Percentiles rank a stretch among this genome's conserved stretches.
phyloP scores from a whole-genome alignment of 1,284 basidiomycete genomes.

The Cerioporus squamosus region DNA sequence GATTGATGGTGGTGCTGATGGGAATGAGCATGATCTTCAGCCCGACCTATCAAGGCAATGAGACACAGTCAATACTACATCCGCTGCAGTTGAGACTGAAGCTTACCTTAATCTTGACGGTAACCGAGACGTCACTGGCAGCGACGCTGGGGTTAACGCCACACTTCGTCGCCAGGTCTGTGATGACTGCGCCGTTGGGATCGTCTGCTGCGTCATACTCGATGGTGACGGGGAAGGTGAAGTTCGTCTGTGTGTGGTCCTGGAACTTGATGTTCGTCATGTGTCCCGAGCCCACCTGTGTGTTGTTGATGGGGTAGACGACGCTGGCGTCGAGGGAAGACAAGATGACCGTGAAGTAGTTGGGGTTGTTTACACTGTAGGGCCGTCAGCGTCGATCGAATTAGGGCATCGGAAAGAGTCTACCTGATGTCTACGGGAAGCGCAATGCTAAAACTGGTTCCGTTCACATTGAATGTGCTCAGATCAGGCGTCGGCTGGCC shows the following conservation, averaged over 20 bases:
- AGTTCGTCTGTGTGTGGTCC: constrained; percentile 68
- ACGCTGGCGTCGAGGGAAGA: constrained; percentile 72
- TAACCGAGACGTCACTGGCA: constrained; percentile 60
- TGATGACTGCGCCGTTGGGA: constrained; percentile 62
- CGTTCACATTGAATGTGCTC: constrained; percentile 36
- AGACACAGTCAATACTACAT: constrained; percentile 27
- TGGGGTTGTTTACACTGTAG: constrained; percentile 80
- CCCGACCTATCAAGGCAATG: constrained; percentile 49
- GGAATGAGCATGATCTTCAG: constrained; percentile 69
- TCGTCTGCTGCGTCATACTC: constrained; percentile 69
- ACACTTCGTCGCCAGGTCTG: constrained; percentile 73
- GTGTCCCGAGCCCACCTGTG: constrained; percentile 70
- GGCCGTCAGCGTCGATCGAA: not conserved
- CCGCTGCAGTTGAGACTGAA: not conserved
- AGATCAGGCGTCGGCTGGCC: constrained; percentile 51
- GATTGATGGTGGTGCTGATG: constrained; percentile 71
- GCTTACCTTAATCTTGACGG: constrained; percentile 70
- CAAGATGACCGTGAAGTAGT: constrained; percentile 82
- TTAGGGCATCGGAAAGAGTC: not conserved
- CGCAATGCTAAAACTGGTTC: constrained; percentile 61
- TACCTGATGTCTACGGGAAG: constrained; percentile 68
- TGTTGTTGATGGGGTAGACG: constrained; percentile 75
- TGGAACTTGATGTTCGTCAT: constrained; percentile 66
- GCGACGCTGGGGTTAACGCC: constrained; percentile 50
- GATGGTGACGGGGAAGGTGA: constrained; percentile 83